Base-by-base conservation (phyloP, 805 yeast species). In the Helenozyma rhizophorensis region DNA sequence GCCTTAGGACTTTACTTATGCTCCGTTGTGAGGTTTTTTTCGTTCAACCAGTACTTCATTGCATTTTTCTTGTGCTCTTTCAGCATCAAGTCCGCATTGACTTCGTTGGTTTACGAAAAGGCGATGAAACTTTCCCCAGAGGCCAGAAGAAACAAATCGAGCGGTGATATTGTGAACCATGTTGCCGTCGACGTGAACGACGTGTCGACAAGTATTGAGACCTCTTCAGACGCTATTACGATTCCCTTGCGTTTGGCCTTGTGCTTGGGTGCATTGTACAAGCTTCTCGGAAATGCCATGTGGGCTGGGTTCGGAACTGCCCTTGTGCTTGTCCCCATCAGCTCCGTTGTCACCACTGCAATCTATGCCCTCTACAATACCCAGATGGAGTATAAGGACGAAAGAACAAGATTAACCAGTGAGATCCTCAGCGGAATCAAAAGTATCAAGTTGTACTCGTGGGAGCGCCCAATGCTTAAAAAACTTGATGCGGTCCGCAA, bases 131-230 rank as follows among this genome's bases (percentile, higher is more conserved):
- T 88, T n/a, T 78, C 94, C 2, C 72, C 77, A 6, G 79, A 77
- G 29, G 76, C 87, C 6, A 72, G 80, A 39, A 68, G 69, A 21
- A 66, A 70, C 12, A 63, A 72, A 43, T 60, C 86, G 2, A 73
- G 89, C 2, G 95, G 95, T 44, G 94, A 85, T 43, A 83, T 87
- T 32, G 72, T 86, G 43, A 86, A 84, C 48, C 67, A 81, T 49
- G 72, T 84, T 63, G 75, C 93, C 13, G 89, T 83, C 21, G 96
- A 87, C 61, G 78, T 83, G 9, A 61, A 63, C 29, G 78, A 74
- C 23, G 58, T 83, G 33, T 56, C 75, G n/a, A 65, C 66, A 28
- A 69, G 72, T 39, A 57, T 79, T 16, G 80, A 75, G 43, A 65
- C 70, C 4, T 47, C 80, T 36, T 58, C 80, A 15, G 70, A 82